phyloP scores from a whole-genome alignment of 2,329 filamentous ascomycete species.

The Monilinia fructicola region DNA sequence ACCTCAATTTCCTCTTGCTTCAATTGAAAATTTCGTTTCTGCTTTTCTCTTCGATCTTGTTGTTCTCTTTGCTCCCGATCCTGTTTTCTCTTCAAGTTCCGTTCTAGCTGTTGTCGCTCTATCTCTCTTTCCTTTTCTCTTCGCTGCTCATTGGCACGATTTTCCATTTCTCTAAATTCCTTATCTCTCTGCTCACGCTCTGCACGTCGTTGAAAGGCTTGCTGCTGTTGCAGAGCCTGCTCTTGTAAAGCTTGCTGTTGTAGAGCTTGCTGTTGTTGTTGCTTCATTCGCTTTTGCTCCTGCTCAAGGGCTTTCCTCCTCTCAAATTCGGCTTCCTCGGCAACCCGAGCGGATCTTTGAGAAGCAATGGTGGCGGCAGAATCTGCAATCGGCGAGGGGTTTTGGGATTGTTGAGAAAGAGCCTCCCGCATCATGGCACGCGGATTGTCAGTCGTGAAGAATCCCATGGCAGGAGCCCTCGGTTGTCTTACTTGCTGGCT shows the following conservation, averaged over 20 bases:
- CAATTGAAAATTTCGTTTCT: slow-evolving; percentile 34
- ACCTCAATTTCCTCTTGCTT: slow-evolving; percentile 39
- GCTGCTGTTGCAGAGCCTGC: slow-evolving; percentile 3
- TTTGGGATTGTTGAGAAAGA: slow-evolving; percentile 16
- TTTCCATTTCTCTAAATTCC: slow-evolving; percentile 12
- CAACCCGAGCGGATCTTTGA: slow-evolving; percentile 15
- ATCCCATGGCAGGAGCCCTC: slow-evolving; percentile 38
- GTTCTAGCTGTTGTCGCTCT: slow-evolving; percentile 14
- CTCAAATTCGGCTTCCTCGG: slow-evolving; percentile 7
- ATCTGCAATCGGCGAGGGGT: slow-evolving; percentile 14
- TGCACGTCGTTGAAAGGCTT: slow-evolving; percentile 2
- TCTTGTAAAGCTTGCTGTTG: slow-evolving; percentile 19
- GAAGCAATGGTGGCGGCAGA: neutral
- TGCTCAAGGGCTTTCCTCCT: slow-evolving; percentile 14
- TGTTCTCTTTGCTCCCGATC: slow-evolving; percentile 24
- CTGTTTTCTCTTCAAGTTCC: slow-evolving; percentile 24
- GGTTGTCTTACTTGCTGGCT: slow-evolving; percentile 27
- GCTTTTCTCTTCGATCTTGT: slow-evolving; percentile 25
- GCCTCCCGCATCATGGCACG: slow-evolving; percentile 32
- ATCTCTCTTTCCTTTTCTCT: slow-evolving; percentile 11
- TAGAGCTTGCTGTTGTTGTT: slow-evolving; percentile 19
- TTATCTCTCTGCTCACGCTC: neutral
- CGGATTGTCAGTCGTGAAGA: slow-evolving; percentile 34
- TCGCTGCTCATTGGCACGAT: slow-evolving; percentile 8
- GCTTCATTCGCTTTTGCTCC: slow-evolving; percentile 11